A percentile compares a stretch with the other conserved stretches of the same genome.
These are phyloP conservation scores for Lathyrus tuberosus DNA, from an alignment of 306 rosid genomes.

Conservation along the genomic window DNA sequence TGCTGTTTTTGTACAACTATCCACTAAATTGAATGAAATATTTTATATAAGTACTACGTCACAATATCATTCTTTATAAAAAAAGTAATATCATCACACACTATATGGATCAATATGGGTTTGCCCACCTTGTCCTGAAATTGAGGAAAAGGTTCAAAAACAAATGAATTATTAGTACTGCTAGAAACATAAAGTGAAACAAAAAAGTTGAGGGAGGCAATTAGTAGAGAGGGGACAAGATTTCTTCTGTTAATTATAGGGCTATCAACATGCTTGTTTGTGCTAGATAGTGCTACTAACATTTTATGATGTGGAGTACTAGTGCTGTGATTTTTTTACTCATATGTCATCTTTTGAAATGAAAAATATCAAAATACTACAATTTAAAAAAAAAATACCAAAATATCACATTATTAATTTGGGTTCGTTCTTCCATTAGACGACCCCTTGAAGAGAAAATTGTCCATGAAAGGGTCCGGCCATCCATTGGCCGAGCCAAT, in stretches of 20 bases:
- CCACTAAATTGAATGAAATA: no score
- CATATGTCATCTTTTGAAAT: no score
- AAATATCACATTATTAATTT: no score
- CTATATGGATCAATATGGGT: slow-evolving; percentile 25
- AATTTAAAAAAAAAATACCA: no score
- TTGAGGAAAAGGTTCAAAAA: slow-evolving; percentile 53
- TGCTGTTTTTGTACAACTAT: no score
- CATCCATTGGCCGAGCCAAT: no score
- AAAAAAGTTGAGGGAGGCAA: slow-evolving; percentile 51
- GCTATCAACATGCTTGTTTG: slow-evolving; percentile 70
- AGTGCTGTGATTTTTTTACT: no score
- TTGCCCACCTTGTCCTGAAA: slow-evolving; percentile 48
- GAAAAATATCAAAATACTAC: no score
- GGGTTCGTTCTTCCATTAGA: no score
- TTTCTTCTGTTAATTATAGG: slow-evolving; percentile 34
- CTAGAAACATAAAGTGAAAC: slow-evolving; percentile 42
- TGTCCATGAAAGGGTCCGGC: no score
- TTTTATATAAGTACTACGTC: no score
- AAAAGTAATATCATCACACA: slow-evolving; percentile 3
- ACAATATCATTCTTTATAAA: neutral
- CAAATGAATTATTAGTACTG: slow-evolving; percentile 34
- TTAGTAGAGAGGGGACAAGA: slow-evolving; percentile 39
- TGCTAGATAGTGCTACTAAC: slow-evolving; percentile 34
- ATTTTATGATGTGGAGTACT: slow-evolving; percentile 6
- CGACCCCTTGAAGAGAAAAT: no score